Percentiles rank a stretch among this genome's conserved stretches.
Evolutionary conservation across 352 stramenopile species (phyloP).

Genomic region (Phytophthora crassamura): DNA sequence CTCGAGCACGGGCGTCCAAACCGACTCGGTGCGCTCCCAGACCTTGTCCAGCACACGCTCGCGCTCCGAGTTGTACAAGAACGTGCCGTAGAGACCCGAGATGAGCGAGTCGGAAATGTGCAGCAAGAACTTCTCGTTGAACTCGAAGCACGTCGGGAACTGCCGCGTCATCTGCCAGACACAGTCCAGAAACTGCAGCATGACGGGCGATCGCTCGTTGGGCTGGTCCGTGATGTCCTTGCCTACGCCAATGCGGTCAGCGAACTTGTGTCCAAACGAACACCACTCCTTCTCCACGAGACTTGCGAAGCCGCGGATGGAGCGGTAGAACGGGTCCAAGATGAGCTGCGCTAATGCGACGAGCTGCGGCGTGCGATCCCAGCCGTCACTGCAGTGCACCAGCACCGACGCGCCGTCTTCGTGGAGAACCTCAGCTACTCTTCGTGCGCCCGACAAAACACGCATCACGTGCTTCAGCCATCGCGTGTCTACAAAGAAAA

Average conservation of each 20-base stretch:
- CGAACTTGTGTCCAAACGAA: constrained; percentile 92
- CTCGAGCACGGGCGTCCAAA: constrained; percentile 85
- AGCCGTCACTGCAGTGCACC: constrained; percentile 89
- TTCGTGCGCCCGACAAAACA: constrained; percentile 71
- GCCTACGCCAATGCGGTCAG: constrained; percentile 81
- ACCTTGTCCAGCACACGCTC: constrained; percentile 86
- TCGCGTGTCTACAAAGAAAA: constrained; percentile 79
- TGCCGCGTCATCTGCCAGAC: constrained; percentile 91
- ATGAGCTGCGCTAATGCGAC: constrained; percentile 85
- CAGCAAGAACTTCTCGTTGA: constrained; percentile 88
- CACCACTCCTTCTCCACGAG: constrained; percentile 90
- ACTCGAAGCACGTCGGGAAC: constrained; percentile 90
- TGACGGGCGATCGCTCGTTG: constrained; percentile 86
- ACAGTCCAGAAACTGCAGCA: constrained; percentile 89
- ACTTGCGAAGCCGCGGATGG: constrained; percentile 83
- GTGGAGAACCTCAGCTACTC: constrained; percentile 84
- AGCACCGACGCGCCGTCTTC: constrained; percentile 85
- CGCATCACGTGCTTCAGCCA: constrained; percentile 97
- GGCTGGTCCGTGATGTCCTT: constrained; percentile 82
- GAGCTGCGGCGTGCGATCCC: constrained; percentile 88
- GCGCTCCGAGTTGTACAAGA: constrained; percentile 87
- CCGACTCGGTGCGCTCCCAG: constrained; percentile 86
- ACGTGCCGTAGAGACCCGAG: constrained; percentile 82
- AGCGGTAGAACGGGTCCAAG: constrained; percentile 88
- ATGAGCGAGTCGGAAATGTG: constrained; percentile 83